These are phyloP conservation scores for Ramaria rubella DNA, from an alignment of 768 basidiomycete species.

Conservation along the genomic window DNA sequence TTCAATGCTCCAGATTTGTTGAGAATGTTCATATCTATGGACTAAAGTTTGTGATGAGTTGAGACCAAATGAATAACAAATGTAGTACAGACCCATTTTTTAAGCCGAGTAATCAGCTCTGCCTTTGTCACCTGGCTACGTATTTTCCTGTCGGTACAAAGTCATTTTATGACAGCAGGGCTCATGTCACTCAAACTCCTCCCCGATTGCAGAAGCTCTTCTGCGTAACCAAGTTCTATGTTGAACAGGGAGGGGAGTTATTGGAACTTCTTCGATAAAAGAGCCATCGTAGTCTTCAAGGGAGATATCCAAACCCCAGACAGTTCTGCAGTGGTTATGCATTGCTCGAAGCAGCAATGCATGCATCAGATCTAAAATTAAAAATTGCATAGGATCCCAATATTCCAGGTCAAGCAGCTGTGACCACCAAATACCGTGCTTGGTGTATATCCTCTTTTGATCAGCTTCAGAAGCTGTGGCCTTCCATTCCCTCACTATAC, in stretches of 20 bases:
- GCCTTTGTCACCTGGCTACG: too few species aligned
- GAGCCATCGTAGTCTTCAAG: neutral
- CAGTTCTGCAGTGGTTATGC: constrained; percentile 18
- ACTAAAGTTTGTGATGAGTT: too few species aligned
- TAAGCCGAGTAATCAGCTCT: too few species aligned
- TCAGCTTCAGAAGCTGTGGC: neutral
- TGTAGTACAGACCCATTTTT: too few species aligned
- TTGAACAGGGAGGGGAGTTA: too few species aligned
- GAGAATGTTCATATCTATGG: too few species aligned
- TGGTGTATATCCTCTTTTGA: constrained; percentile 6
- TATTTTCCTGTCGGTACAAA: too few species aligned
- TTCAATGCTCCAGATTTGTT: too few species aligned
- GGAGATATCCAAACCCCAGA: constrained; percentile 14
- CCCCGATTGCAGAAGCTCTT: neutral
- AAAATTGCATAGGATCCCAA: constrained; percentile 25
- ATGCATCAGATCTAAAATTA: constrained; percentile 27
- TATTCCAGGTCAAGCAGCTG: constrained; percentile 23
- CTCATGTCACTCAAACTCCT: too few species aligned
- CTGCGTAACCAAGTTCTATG: neutral
- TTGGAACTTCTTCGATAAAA: neutral
- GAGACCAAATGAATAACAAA: too few species aligned
- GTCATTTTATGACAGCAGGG: too few species aligned
- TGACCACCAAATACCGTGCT: constrained; percentile 26
- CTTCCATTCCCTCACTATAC: neutral
- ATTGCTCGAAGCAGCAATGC: constrained; percentile 24